Evolutionary conservation across 2,329 filamentous ascomycete species (phyloP).

Genomic region (Xylaria sp.): DNA sequence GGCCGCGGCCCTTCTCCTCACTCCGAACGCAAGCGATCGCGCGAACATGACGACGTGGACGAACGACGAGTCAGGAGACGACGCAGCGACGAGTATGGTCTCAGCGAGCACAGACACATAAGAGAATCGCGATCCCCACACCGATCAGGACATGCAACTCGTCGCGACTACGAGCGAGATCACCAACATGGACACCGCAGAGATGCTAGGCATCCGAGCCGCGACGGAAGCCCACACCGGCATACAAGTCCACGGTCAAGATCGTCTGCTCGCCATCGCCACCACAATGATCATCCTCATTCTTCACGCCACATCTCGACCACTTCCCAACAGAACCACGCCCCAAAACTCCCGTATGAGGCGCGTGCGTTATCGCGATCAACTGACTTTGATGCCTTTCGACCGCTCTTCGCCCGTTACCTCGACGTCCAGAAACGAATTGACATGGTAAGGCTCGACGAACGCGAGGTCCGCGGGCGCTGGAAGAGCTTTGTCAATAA

Average conservation of each 20-base stretch:
- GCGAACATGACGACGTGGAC: slow-evolving; percentile 33
- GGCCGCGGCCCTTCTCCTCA: slow-evolving; percentile 3
- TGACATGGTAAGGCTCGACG: slow-evolving; percentile 72
- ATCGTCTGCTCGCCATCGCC: slow-evolving; percentile 26
- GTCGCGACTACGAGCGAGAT: neutral
- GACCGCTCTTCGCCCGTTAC: slow-evolving; percentile 82
- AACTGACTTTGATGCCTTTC: slow-evolving; percentile 70
- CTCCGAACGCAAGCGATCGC: slow-evolving; percentile 36
- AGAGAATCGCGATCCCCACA: slow-evolving; percentile 36
- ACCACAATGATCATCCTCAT: slow-evolving; percentile 25
- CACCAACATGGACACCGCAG: neutral
- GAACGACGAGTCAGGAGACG: slow-evolving; percentile 35
- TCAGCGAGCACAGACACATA: neutral
- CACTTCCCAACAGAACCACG: slow-evolving; percentile 8
- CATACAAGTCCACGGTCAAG: slow-evolving; percentile 17
- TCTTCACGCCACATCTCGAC: slow-evolving; percentile 26
- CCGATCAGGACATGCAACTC: neutral
- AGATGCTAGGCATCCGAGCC: neutral
- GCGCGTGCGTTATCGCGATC: slow-evolving; percentile 73
- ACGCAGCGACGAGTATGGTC: slow-evolving; percentile 29
- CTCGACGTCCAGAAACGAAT: slow-evolving; percentile 87
- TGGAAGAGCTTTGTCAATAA: slow-evolving; percentile 94
- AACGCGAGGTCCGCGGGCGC: slow-evolving; percentile 79
- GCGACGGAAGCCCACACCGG: neutral
- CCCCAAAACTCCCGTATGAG: slow-evolving; percentile 67